Base-by-base conservation (phyloP, 495 filamentous ascomycete species). In the Penicillium bovifimosum region DNA sequence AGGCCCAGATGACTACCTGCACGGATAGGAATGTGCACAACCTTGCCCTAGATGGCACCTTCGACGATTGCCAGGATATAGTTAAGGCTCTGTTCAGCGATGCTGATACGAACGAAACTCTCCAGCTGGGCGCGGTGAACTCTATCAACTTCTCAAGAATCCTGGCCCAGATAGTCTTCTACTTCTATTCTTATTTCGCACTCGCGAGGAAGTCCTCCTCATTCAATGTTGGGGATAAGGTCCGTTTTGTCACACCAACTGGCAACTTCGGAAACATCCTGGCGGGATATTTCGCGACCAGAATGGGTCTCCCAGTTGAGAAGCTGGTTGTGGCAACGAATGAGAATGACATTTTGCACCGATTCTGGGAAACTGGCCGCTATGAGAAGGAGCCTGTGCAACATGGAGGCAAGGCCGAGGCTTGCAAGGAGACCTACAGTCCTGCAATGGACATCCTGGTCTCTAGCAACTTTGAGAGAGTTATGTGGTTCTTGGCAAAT, bases 381-480 rank as follows among this genome's bases (percentile, higher is more conserved):
- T 48, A 48, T 17, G 85, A 88, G 75, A 93, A 92, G 75, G 74
- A 87, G 26, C 70, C 82, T 2, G 76, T 80, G 14, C 69, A 77
- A 34, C 80, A 79, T 24, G 26, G 26, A 20, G 24, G 24, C 39
- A 27, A 47, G 27, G 16, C 43, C 18, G 53, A 52, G n/a, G 50
- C 38, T 14, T 48, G 52, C 52, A 89, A 88, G 69, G 92, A 93
- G 68, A 96, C 93, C 0, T 74, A 89, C 33, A 86, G 81, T 46
- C 92, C 93, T 0, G 93, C 93, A 16, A 98, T 98, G 93, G 93
- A 97, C 66, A 96, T 96, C 47, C 78, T 97, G 10, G 90, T 96
- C 32, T 87, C 83, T 47, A 90, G 85, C 67, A 98, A 98, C 76
- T 96, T 98, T 67, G 93, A 98, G 76, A 81, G 93, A 26, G 77